phyloP scores from a whole-genome alignment of 192 early-diverging fungal species.

The Dissophora globulifera region DNA sequence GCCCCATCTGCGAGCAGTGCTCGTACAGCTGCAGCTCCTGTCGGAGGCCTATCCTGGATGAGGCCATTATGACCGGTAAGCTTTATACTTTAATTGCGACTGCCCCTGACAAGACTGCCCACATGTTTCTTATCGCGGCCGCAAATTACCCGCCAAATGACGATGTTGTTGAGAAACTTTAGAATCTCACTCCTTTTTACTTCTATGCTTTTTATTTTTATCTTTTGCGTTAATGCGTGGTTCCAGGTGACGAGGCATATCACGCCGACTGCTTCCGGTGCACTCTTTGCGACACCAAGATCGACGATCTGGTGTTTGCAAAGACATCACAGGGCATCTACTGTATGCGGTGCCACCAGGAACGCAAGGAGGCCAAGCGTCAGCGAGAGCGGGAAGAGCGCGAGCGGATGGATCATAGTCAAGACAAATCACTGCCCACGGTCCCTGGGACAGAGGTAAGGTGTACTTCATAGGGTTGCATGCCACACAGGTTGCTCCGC shows the following conservation, averaged over 20 bases:
- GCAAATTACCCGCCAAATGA: no score
- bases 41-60: conserved; percentile 78
- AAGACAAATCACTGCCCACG: conserved; percentile 38
- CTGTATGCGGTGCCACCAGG: conserved; percentile 77
- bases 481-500: no score
- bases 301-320: conserved; percentile 82
- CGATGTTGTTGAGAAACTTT: no score
- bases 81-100: neutral
- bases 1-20: conserved; percentile 86
- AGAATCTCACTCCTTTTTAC: conserved; percentile 7
- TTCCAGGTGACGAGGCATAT: conserved; percentile 80
- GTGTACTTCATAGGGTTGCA: no score
- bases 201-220: no score
- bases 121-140: no score
- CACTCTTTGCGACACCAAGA: conserved; percentile 74
- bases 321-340: conserved; percentile 85
- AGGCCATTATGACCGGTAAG: conserved; percentile 85
- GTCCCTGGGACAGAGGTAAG: conserved; percentile 44
- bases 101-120: neutral
- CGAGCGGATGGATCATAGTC: conserved; percentile 34
- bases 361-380: conserved; percentile 73
- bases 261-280: conserved; percentile 86
- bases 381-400: conserved; percentile 62
- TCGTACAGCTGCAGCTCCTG: conserved; percentile 81
- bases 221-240: no score